Percentiles rank a stretch among this genome's conserved stretches.
Evolutionary conservation across 1,284 basidiomycete species (phyloP).

Genomic region (Cryptococcus sp.): DNA sequence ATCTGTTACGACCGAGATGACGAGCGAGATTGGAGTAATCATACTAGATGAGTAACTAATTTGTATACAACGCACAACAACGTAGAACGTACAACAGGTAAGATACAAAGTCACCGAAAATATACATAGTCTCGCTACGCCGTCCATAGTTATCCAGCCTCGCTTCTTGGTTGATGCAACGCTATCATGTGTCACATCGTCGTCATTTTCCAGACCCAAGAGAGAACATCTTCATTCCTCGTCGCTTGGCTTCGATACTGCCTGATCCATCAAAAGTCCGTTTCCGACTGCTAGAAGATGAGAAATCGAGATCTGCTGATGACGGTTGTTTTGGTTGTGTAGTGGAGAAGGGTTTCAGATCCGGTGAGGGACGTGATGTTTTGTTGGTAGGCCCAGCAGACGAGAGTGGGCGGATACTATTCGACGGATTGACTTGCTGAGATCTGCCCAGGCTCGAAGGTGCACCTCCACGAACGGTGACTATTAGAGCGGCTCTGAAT

Average conservation of each 20-base stretch:
- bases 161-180: background rate
- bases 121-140: no score
- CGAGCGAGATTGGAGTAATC: no score
- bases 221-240: slow-evolving; percentile 30
- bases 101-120: no score
- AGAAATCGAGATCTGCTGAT: slow-evolving; percentile 7
- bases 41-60: no score
- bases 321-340: background rate
- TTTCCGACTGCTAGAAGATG: slow-evolving; percentile 9
- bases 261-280: slow-evolving; percentile 17
- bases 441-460: background rate
- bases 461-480: background rate
- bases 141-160: no score
- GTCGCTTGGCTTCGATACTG: slow-evolving; percentile 11
- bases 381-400: no score
- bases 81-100: no score
- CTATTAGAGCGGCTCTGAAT: background rate
- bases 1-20: no score
- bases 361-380: no score
- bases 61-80: no score
- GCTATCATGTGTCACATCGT: background rate
- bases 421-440: background rate
- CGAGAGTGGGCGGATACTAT: background rate
- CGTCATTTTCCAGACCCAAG: background rate
- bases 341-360: background rate